phyloP scores from a whole-genome alignment of 2,329 filamentous ascomycete species.

The Phialocephala subalpina region DNA sequence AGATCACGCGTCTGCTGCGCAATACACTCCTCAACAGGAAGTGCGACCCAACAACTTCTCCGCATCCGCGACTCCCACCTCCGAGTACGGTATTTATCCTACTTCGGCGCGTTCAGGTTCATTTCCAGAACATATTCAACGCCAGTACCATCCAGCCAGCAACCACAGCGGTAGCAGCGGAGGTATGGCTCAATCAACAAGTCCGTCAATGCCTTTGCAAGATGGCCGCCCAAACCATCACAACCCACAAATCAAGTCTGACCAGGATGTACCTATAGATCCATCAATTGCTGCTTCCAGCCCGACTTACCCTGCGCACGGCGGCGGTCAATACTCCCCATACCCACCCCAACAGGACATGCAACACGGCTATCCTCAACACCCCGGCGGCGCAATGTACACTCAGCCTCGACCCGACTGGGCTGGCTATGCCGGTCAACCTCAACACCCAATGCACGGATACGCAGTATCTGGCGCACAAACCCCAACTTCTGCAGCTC shows the following conservation, averaged over 20 bases:
- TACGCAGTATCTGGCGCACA: conserved; percentile 44
- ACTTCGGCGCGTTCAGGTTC: conserved; percentile 79
- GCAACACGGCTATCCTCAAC: conserved; percentile 76
- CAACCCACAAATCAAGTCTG: conserved; percentile 85
- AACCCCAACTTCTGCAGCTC: conserved; percentile 61
- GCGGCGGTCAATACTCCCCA: conserved; percentile 76
- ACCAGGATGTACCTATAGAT: conserved; percentile 99
- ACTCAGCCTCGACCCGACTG: conserved; percentile 78
- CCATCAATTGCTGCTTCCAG: conserved; percentile 93
- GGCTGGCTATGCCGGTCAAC: conserved; percentile 68
- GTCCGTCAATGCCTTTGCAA: conserved; percentile 92
- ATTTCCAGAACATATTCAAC: conserved; percentile 88
- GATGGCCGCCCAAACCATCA: conserved; percentile 81
- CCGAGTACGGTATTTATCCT: conserved; percentile 86
- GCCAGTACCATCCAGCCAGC: conserved; percentile 81
- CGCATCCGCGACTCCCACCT: conserved; percentile 83
- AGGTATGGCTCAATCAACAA: conserved; percentile 99
- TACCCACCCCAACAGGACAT: conserved; percentile 89
- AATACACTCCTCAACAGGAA: conserved; percentile 86
- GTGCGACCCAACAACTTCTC: conserved; percentile 64
- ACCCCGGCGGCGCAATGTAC: conserved; percentile 67
- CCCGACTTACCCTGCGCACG: conserved; percentile 79
- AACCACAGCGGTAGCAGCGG: conserved; percentile 76
- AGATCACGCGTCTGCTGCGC: conserved; percentile 94
- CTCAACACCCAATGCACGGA: conserved; percentile 43